phyloP scores from a whole-genome alignment of 2,329 filamentous ascomycete species.

The Pochonia chlamydosporia region DNA sequence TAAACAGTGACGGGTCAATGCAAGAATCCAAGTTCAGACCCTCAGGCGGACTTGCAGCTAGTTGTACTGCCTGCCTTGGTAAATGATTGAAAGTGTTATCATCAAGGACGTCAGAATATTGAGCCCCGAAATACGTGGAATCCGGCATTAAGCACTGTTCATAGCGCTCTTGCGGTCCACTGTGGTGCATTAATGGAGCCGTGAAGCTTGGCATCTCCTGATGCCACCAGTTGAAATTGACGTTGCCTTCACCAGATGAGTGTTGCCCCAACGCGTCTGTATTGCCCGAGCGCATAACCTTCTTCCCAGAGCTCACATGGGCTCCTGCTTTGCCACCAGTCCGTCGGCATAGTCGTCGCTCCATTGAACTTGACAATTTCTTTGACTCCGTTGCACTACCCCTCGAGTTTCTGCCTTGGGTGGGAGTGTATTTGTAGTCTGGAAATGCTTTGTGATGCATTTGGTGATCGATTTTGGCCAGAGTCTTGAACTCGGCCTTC shows the following conservation, averaged over 20 bases:
- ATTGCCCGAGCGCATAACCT: not conserved
- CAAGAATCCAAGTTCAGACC: slow-evolving; percentile 1
- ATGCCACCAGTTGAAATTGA: slow-evolving; percentile 2
- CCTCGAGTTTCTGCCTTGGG: slow-evolving; percentile 49
- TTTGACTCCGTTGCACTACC: slow-evolving; percentile 2
- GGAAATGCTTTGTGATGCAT: slow-evolving; percentile 85
- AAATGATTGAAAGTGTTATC: not conserved
- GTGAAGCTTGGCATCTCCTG: not conserved
- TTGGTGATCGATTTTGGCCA: slow-evolving; percentile 73
- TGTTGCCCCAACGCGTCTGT: not conserved
- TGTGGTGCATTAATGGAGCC: not conserved
- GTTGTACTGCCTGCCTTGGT: not conserved
- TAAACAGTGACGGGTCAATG: slow-evolving; percentile 9
- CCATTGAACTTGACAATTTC: slow-evolving; percentile 1
- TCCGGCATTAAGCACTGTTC: not conserved
- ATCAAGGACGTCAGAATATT: not conserved
- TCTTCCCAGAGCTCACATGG: not conserved
- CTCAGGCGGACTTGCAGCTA: not conserved
- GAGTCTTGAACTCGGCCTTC: slow-evolving; percentile 68
- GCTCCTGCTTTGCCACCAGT: not conserved
- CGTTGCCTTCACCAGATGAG: not conserved
- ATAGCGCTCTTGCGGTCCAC: slow-evolving; percentile 1
- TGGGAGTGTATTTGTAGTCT: slow-evolving; percentile 88
- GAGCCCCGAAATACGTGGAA: not conserved
- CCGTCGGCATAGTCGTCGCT: slow-evolving; percentile 40